Evolutionary conservation across 2,329 filamentous ascomycete species (phyloP).

Genomic region (Colletotrichum navitas): DNA sequence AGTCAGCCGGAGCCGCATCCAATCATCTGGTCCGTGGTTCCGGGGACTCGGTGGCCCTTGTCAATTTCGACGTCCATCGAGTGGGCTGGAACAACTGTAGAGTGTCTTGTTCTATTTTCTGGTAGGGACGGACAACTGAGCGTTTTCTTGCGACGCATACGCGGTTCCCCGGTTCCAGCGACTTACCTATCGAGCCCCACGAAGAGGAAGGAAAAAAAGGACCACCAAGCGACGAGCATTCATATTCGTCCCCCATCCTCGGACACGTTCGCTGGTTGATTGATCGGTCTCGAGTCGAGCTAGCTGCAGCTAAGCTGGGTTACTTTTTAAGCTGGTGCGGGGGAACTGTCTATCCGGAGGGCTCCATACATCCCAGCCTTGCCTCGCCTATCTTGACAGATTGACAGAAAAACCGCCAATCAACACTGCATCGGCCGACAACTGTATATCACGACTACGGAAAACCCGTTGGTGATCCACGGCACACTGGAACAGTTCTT

Average conservation of each 20-base stretch:
- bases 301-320: neutral
- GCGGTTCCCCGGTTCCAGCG: neutral
- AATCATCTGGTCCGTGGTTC: constrained; percentile 27
- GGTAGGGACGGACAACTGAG: constrained; percentile 3
- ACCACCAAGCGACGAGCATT: neutral
- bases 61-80: constrained; percentile 37
- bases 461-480: neutral
- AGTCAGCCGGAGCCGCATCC: constrained; percentile 20
- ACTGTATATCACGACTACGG: constrained; percentile 14
- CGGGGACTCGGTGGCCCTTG: constrained; percentile 2
- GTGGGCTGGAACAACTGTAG: constrained; percentile 27
- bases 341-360: constrained; percentile 17
- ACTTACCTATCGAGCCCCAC: neutral
- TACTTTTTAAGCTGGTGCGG: constrained; percentile 22
- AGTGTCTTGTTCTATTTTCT: constrained; percentile 25
- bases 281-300: neutral
- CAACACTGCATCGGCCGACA: constrained; percentile 16
- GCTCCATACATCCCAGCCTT: constrained; percentile 30
- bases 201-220: too few species aligned
- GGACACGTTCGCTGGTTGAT: neutral
- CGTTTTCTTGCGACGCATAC: constrained; percentile 20
- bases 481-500: neutral
- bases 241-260: neutral
- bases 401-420: constrained; percentile 32
- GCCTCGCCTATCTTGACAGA: constrained; percentile 38